These are phyloP conservation scores for Penstemon barbatus DNA, from an alignment of 257 asterid genomes.

Conservation along the genomic window DNA sequence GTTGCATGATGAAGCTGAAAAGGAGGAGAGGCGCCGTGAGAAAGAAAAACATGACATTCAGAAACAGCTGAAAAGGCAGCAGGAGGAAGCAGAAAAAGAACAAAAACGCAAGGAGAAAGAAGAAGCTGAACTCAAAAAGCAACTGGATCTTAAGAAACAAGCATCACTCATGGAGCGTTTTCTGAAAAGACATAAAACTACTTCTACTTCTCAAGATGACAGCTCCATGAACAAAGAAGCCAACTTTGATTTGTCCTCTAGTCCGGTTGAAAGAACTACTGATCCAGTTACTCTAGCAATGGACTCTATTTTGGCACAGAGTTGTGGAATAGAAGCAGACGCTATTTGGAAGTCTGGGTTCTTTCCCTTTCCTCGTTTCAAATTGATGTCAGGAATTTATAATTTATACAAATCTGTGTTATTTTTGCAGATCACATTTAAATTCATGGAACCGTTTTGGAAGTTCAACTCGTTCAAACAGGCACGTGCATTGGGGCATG, in stretches of 20 bases:
- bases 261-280: conserved; percentile 36
- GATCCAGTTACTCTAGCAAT: conserved; percentile 57
- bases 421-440: conserved; percentile 52
- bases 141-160: conserved; percentile 70
- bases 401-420: conserved; percentile 13
- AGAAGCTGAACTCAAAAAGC: conserved; percentile 69
- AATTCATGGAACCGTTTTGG: conserved; percentile 43
- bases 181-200: conserved; percentile 54
- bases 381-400: conserved; percentile 5
- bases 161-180: conserved; percentile 94
- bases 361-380: conserved; percentile 22
- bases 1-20: conserved; percentile 77
- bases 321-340: conserved; percentile 38
- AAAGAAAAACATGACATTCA: conserved; percentile 70
- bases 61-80: conserved; percentile 68
- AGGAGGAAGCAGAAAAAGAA: conserved; percentile 74
- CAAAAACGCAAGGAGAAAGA: conserved; percentile 82
- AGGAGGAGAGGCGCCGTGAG: conserved; percentile 68
- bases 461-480: conserved; percentile 30
- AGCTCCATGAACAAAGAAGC: conserved; percentile 37
- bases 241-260: conserved; percentile 33
- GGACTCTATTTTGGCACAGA: conserved; percentile 60
- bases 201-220: conserved; percentile 38
- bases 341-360: conserved; percentile 63
- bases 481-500: conserved; percentile 50